Evolutionary conservation across 2,329 filamentous ascomycete species (phyloP).

Genomic region (Fusarium buxicola): DNA sequence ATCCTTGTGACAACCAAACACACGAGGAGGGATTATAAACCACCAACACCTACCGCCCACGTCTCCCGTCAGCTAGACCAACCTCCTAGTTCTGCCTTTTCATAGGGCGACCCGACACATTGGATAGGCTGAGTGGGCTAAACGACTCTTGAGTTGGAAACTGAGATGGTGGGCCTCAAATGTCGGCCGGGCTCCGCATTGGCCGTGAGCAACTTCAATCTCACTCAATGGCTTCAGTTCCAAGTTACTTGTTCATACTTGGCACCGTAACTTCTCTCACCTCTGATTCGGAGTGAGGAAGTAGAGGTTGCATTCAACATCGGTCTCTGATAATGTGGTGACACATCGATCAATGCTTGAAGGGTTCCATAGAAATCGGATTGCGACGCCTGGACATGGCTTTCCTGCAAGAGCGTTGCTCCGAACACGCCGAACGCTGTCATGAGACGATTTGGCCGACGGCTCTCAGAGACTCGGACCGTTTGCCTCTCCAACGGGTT

Average conservation of each 20-base stretch:
- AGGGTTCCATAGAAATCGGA: not conserved
- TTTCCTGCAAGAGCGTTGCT: slow-evolving; percentile 15
- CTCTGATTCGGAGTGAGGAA: not conserved
- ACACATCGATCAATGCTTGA: not conserved
- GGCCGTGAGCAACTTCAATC: slow-evolving; percentile 1
- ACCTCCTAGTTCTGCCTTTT: not conserved
- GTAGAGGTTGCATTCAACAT: not conserved
- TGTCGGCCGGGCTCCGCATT: slow-evolving; percentile 17
- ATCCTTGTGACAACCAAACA: slow-evolving; percentile 8
- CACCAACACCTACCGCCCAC: not conserved
- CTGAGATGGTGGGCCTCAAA: slow-evolving; percentile 31
- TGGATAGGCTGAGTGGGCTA: slow-evolving; percentile 12
- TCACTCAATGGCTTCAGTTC: not conserved
- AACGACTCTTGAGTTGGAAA: slow-evolving; percentile 8
- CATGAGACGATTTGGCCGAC: slow-evolving; percentile 11
- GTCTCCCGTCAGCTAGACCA: slow-evolving; percentile 6
- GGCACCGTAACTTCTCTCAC: not conserved
- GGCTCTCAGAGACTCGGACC: slow-evolving; percentile 3
- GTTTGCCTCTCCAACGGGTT: slow-evolving; percentile 19
- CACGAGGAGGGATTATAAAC: not conserved
- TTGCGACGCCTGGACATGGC: slow-evolving; percentile 7
- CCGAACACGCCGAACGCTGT: slow-evolving; percentile 12
- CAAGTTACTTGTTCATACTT: slow-evolving; percentile 1
- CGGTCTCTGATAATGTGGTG: not conserved
- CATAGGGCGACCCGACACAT: slow-evolving; percentile 5